A percentile compares a stretch with the other conserved stretches of the same genome.
phyloP scores from a whole-genome alignment of 495 filamentous ascomycete species.

The Daldinia decipiens region DNA sequence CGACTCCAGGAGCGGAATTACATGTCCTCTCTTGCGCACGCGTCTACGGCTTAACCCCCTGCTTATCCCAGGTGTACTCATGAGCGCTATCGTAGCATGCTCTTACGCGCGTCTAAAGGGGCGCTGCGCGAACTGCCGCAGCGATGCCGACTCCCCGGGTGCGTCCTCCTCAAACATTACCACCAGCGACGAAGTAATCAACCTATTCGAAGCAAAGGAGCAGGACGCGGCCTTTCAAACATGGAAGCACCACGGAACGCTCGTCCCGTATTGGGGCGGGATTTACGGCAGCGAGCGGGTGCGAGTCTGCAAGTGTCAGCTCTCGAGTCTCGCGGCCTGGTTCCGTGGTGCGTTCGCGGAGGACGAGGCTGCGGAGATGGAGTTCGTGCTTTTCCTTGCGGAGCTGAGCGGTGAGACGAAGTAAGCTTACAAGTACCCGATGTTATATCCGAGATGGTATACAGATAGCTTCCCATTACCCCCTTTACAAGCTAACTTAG shows the following conservation, averaged over 20 bases:
- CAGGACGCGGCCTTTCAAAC: slow-evolving; percentile 29
- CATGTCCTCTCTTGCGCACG: slow-evolving; percentile 1
- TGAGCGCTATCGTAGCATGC: slow-evolving; percentile 49
- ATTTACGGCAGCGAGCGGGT: slow-evolving; percentile 15
- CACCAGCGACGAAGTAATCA: slow-evolving; percentile 15
- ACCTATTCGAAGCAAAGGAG: slow-evolving; percentile 38
- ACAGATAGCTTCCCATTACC: neutral
- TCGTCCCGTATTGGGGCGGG: slow-evolving; percentile 45
- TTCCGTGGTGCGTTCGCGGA: slow-evolving; percentile 42
- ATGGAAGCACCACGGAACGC: slow-evolving; percentile 41
- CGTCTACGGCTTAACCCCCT: slow-evolving; percentile 46
- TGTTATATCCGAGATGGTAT: too few relatives aligned
- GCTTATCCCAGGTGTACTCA: slow-evolving; percentile 42
- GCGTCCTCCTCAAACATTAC: neutral
- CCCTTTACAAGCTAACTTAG: too few relatives aligned
- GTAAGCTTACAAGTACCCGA: neutral
- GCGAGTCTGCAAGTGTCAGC: slow-evolving; percentile 45
- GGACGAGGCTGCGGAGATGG: slow-evolving; percentile 44
- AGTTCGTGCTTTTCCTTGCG: slow-evolving; percentile 44
- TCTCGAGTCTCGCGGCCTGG: slow-evolving; percentile 44
- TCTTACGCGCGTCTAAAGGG: slow-evolving; percentile 42
- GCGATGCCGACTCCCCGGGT: neutral
- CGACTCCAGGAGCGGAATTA: neutral
- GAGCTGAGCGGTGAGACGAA: slow-evolving; percentile 34
- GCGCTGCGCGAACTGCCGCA: slow-evolving; percentile 42